Conservation (phyloP, 2,329 filamentous ascomycete genomes). For the Xylariales sp. region DNA sequence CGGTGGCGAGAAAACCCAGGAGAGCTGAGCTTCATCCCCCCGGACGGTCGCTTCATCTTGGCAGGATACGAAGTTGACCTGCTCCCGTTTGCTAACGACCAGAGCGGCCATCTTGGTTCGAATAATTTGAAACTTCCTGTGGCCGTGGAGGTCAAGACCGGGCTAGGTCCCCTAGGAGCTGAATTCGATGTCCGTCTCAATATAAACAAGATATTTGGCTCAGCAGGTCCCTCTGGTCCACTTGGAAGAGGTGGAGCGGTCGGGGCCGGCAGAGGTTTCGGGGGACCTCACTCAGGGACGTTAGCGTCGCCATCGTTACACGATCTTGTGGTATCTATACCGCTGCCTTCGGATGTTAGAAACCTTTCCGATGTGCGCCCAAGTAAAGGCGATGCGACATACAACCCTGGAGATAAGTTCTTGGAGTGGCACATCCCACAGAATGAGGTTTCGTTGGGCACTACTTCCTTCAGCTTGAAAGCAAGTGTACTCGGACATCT, state of each 20-base stretch:
- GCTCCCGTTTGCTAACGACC: slow-evolving; percentile 63
- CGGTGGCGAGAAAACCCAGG: slow-evolving; percentile 86
- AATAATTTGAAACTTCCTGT: slow-evolving; percentile 77
- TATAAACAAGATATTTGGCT: slow-evolving; percentile 60
- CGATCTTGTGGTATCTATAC: slow-evolving; percentile 72
- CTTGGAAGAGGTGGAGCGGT: slow-evolving; percentile 36
- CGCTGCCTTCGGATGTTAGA: slow-evolving; percentile 72
- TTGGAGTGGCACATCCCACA: slow-evolving; percentile 81
- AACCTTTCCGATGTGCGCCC: slow-evolving; percentile 80
- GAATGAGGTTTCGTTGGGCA: slow-evolving; percentile 67
- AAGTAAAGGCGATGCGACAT: slow-evolving; percentile 78
- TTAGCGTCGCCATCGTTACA: slow-evolving; percentile 63
- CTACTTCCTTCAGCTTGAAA: slow-evolving; percentile 67
- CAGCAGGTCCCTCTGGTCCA: slow-evolving; percentile 33
- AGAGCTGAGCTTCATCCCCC: slow-evolving; percentile 91
- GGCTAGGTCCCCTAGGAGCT: slow-evolving; percentile 66
- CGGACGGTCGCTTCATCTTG: slow-evolving; percentile 88
- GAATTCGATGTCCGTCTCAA: slow-evolving; percentile 87
- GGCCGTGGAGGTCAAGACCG: slow-evolving; percentile 74
- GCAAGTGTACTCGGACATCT: slow-evolving; percentile 73
- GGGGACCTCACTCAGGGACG: slow-evolving; percentile 45
- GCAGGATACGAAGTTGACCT: slow-evolving; percentile 94
- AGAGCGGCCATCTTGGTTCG: slow-evolving; percentile 48
- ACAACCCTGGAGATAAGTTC: slow-evolving; percentile 65
- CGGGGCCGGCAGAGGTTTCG: slow-evolving; percentile 36